Conservation (phyloP, 139 green algal species). For the Pseudopediastrum boryanum region DNA sequence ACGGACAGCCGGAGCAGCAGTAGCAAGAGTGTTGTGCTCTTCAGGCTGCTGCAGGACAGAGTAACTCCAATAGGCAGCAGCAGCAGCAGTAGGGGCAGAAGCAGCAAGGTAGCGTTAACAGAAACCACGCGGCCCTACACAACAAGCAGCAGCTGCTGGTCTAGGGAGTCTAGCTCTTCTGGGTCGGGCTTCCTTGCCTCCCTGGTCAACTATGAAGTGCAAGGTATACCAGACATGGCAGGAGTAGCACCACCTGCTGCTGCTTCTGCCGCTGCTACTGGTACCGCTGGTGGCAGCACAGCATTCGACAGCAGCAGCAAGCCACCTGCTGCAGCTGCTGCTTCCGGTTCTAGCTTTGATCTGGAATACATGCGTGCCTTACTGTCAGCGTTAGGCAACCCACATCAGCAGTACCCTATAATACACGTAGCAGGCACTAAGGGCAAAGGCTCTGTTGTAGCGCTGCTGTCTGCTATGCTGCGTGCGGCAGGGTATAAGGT, state of each 20-base stretch:
- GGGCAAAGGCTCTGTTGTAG: conserved; percentile 85
- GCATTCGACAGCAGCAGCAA: background rate
- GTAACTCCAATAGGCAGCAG: background rate
- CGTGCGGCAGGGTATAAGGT: conserved; percentile 58
- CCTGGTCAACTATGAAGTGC: conserved; percentile 69
- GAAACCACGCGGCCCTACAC: too few relatives aligned
- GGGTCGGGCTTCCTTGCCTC: conserved; percentile 25
- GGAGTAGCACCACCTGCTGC: conserved; percentile 47
- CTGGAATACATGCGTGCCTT: conserved; percentile 71
- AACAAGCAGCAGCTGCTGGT: too few relatives aligned
- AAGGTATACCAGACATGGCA: conserved; percentile 68
- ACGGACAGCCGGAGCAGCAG: background rate
- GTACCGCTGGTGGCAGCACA: background rate
- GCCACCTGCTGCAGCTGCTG: background rate
- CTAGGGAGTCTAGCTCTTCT: too few relatives aligned
- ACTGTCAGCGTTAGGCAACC: conserved; percentile 64
- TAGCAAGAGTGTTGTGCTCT: background rate
- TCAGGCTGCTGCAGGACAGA: background rate
- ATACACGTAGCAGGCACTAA: conserved; percentile 91
- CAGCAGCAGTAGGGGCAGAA: conserved; percentile 16
- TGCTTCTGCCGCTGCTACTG: background rate
- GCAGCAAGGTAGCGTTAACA: too few relatives aligned
- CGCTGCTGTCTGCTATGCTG: conserved; percentile 74
- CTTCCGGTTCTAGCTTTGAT: conserved; percentile 43
- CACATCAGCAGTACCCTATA: conserved; percentile 52